These are phyloP conservation scores for Aspergillus olivimuriae DNA, from an alignment of 495 filamentous ascomycete species.

Conservation along the genomic window DNA sequence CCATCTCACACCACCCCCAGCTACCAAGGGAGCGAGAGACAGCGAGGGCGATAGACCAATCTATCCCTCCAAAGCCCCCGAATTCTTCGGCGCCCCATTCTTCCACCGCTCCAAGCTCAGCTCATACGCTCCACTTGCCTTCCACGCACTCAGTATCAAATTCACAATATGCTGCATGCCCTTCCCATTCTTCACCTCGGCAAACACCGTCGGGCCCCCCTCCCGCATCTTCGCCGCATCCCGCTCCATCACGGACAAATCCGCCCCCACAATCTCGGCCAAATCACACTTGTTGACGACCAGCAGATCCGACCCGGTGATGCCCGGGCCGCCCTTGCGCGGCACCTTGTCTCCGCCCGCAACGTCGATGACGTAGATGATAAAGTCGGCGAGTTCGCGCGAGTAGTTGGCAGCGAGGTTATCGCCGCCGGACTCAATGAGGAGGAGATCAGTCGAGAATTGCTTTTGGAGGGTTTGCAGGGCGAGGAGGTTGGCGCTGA, in stretches of 20 bases:
- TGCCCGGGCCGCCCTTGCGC: constrained; percentile 91
- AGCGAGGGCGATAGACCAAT: neutral
- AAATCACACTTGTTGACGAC: constrained; percentile 96
- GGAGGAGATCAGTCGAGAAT: constrained; percentile 67
- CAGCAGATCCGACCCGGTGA: constrained; percentile 88
- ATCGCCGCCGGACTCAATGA: constrained; percentile 93
- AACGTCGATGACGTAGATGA: constrained; percentile 98
- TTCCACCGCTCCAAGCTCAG: constrained; percentile 47
- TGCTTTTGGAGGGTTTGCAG: constrained; percentile 76
- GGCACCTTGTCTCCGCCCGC: constrained; percentile 96
- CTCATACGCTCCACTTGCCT: constrained; percentile 69
- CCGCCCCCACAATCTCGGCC: constrained; percentile 85
- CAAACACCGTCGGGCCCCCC: constrained; percentile 94
- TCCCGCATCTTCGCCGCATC: constrained; percentile 94
- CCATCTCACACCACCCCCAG: no score
- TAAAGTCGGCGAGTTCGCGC: constrained; percentile 90
- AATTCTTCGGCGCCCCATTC: constrained; percentile 41
- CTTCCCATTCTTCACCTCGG: constrained; percentile 88
- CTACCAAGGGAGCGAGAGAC: no score
- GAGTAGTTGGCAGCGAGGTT: constrained; percentile 96
- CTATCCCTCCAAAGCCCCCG: constrained; percentile 34
- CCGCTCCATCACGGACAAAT: constrained; percentile 88
- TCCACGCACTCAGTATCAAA: constrained; percentile 90
- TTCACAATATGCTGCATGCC: constrained; percentile 79
- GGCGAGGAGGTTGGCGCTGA: constrained; percentile 84